Evolutionary conservation across 345 rosid species (phyloP).

Genomic region (Salix udensis): DNA sequence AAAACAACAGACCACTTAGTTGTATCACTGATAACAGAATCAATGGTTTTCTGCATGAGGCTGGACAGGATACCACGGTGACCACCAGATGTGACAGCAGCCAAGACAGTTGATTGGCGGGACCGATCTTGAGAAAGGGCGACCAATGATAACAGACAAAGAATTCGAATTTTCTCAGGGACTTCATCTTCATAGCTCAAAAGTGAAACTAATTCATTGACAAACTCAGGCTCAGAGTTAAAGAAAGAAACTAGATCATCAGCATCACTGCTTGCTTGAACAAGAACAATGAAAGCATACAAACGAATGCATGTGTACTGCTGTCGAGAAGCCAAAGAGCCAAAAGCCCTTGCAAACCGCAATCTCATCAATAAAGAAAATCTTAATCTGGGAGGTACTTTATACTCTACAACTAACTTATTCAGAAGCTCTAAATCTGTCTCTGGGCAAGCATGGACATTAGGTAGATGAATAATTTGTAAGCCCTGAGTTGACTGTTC

Average conservation of each 20-base stretch:
- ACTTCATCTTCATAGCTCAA: slow-evolving; percentile 77
- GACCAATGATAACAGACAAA: slow-evolving; percentile 76
- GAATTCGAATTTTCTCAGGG: slow-evolving; percentile 78
- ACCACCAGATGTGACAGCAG: slow-evolving; percentile 88
- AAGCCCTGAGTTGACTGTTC: slow-evolving; percentile 60
- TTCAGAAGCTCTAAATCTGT: slow-evolving; percentile 76
- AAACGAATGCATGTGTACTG: slow-evolving; percentile 88
- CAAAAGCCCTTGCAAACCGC: slow-evolving; percentile 87
- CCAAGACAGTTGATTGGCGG: slow-evolving; percentile 74
- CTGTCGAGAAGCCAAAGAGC: slow-evolving; percentile 68
- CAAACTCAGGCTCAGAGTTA: slow-evolving; percentile 89
- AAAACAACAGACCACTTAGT: slow-evolving; percentile 76
- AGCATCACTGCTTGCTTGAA: slow-evolving; percentile 75
- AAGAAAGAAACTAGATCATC: slow-evolving; percentile 83
- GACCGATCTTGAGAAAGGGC: slow-evolving; percentile 92
- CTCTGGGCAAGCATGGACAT: slow-evolving; percentile 41
- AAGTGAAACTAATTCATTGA: slow-evolving; percentile 73
- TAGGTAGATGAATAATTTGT: slow-evolving; percentile 69
- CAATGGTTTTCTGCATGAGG: slow-evolving; percentile 87
- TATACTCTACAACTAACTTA: slow-evolving; percentile 62
- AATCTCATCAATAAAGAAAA: slow-evolving; percentile 76
- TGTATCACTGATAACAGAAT: slow-evolving; percentile 61
- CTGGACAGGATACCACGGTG: slow-evolving; percentile 87
- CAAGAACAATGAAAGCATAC: slow-evolving; percentile 87
- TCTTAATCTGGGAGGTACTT: slow-evolving; percentile 77